phyloP scores from a whole-genome alignment of 352 stramenopile species.

The Pythium aphanidermatum region DNA sequence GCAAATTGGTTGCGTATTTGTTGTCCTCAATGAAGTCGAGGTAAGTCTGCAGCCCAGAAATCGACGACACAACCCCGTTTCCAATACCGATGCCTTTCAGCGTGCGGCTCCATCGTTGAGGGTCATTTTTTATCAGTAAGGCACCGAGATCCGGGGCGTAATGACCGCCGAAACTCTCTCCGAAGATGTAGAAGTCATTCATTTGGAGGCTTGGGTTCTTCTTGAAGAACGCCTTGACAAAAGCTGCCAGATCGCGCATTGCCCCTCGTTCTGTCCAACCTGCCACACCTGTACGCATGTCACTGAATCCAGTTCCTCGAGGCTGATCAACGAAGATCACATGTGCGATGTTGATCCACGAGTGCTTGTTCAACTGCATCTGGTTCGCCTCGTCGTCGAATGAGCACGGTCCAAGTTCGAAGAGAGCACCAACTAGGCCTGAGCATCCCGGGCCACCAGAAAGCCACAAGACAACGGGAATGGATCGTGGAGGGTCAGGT shows the following conservation, averaged over 20 bases:
- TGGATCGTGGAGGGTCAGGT: not conserved
- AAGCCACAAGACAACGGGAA: conserved; percentile 95
- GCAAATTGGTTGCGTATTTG: conserved; percentile 33
- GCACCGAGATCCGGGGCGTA: conserved; percentile 91
- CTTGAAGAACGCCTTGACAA: conserved; percentile 53
- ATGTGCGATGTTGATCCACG: conserved; percentile 93
- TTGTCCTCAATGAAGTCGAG: conserved; percentile 43
- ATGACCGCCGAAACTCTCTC: conserved; percentile 93
- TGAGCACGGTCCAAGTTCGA: conserved; percentile 95
- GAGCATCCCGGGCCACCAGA: conserved; percentile 96
- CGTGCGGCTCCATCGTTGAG: conserved; percentile 17
- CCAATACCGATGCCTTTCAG: conserved; percentile 85
- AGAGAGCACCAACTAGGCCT: conserved; percentile 88
- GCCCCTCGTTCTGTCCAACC: conserved; percentile 49
- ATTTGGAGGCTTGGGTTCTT: conserved; percentile 27
- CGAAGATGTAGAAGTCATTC: conserved; percentile 90
- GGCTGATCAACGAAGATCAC: conserved; percentile 98
- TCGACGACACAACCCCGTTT: conserved; percentile 66
- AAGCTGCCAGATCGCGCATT: conserved; percentile 35
- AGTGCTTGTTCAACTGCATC: conserved; percentile 85
- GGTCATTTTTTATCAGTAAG: conserved; percentile 49
- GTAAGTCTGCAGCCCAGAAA: conserved; percentile 37
- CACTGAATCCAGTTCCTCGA: conserved; percentile 63
- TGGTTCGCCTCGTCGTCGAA: conserved; percentile 57
- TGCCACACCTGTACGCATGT: not conserved